Conservation (phyloP, 441 rosid genomes). For the Manihot esculenta region DNA sequence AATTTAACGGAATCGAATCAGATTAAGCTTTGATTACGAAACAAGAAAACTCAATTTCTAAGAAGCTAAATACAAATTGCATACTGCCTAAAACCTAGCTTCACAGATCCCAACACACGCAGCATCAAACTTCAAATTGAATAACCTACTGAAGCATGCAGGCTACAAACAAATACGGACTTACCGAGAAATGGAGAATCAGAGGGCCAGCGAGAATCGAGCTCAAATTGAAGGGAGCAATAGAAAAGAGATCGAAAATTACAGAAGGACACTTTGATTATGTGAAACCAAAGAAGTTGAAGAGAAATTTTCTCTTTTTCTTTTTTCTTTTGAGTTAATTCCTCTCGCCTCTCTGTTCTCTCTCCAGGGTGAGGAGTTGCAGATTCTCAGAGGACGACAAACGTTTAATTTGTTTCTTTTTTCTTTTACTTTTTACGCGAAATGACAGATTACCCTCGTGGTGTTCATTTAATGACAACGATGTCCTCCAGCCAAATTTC, state of each 20-base stretch:
- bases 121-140: neutral
- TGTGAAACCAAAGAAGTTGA: neutral
- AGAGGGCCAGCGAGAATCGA: neutral
- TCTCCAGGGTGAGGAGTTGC: neutral
- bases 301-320: neutral
- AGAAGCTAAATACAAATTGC: neutral
- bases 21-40: neutral
- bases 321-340: neutral
- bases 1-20: neutral
- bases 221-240: neutral
- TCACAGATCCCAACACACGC: constrained; percentile 2
- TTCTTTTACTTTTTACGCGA: no score
- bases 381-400: neutral
- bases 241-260: neutral
- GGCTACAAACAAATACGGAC: neutral
- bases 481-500: no score
- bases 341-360: no score
- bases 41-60: neutral
- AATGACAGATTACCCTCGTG: no score
- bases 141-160: neutral
- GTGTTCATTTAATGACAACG: no score
- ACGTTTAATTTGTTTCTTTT: neutral
- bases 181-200: constrained; percentile 3
- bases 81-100: neutral
- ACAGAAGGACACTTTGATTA: neutral